phyloP scores from a whole-genome alignment of 257 asterid species.

The Scutellaria baicalensis region DNA sequence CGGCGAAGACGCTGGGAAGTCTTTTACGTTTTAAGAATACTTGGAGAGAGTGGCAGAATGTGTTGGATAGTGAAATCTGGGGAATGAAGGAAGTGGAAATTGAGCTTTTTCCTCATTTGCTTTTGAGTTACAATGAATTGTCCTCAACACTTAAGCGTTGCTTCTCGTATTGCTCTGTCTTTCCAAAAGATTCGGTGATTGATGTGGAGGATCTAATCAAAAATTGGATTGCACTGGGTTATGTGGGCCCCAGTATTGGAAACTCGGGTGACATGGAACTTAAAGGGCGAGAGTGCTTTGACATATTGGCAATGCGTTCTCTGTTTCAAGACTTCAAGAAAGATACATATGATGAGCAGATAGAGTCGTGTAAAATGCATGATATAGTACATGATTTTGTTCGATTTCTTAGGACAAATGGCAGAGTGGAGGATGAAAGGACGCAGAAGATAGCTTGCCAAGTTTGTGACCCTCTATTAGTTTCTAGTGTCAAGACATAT shows the following conservation, averaged over 20 bases:
- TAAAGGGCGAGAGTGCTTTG: slow-evolving; percentile 15
- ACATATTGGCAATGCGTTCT: not conserved
- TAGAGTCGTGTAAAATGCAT: not conserved
- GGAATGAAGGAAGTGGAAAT: slow-evolving; percentile 8
- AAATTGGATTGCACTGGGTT: slow-evolving; percentile 44
- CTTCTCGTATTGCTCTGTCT: slow-evolving; percentile 33
- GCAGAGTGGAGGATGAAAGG: not conserved
- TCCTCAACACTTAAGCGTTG: slow-evolving; percentile 23
- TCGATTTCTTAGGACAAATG: not conserved
- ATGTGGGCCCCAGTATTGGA: slow-evolving; percentile 1
- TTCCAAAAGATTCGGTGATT: slow-evolving; percentile 26
- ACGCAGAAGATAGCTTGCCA: not conserved
- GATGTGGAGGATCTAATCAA: slow-evolving; percentile 29
- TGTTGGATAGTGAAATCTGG: slow-evolving; percentile 21
- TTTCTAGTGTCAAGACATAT: not conserved
- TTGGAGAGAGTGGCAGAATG: slow-evolving; percentile 28
- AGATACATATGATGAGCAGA: not conserved
- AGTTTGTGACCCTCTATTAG: not conserved
- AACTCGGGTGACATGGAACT: slow-evolving; percentile 4
- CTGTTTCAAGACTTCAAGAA: not conserved
- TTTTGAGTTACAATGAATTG: slow-evolving; percentile 20
- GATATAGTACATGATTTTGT: slow-evolving; percentile 12
- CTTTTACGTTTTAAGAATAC: slow-evolving; percentile 19
- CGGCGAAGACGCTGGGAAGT: slow-evolving; percentile 32
- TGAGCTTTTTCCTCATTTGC: not conserved